Evolutionary conservation across 208 protist genomes (phyloP).

Genomic region (Crithidia sp.): DNA sequence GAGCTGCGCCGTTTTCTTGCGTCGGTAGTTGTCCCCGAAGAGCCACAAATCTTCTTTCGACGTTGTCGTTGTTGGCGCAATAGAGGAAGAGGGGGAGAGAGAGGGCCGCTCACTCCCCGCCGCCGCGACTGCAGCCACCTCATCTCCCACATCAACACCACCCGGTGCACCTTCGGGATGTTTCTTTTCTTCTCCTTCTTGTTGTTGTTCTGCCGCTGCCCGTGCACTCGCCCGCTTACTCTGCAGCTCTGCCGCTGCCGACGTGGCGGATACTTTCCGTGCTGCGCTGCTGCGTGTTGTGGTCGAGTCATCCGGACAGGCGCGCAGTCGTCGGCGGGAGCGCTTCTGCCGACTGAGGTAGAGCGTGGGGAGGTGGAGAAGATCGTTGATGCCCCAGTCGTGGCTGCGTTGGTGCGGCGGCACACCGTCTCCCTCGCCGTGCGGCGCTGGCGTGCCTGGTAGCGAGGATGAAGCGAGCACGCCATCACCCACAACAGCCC

Average conservation of each 20-base stretch:
- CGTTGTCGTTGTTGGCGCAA: background rate
- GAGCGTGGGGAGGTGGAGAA: slow-evolving; percentile 19
- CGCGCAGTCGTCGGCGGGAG: slow-evolving; percentile 14
- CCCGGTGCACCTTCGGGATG: too few relatives aligned
- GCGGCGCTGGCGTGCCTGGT: background rate
- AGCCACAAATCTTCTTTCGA: slow-evolving; percentile 8
- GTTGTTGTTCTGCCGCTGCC: background rate
- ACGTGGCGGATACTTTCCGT: slow-evolving; percentile 27
- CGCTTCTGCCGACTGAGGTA: slow-evolving; percentile 29
- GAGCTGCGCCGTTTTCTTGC: slow-evolving; percentile 19
- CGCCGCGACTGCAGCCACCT: too few relatives aligned
- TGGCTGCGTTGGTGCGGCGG: slow-evolving; percentile 3
- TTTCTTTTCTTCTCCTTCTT: too few relatives aligned
- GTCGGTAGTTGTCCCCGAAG: slow-evolving; percentile 18
- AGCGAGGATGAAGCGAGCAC: background rate
- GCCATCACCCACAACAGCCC: too few relatives aligned
- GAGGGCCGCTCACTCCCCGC: too few relatives aligned
- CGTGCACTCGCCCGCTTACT: background rate
- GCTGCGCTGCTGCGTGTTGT: slow-evolving; percentile 33
- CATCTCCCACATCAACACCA: too few relatives aligned
- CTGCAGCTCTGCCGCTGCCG: slow-evolving; percentile 26
- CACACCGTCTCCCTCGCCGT: background rate
- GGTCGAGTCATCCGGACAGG: slow-evolving; percentile 8
- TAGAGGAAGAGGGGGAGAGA: background rate
- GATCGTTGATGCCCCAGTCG: slow-evolving; percentile 7